A percentile compares a stretch with the other conserved stretches of the same genome.
These are phyloP conservation scores for Fraxinus platypoda DNA, from an alignment of 305 asterid species.

Conservation along the genomic window DNA sequence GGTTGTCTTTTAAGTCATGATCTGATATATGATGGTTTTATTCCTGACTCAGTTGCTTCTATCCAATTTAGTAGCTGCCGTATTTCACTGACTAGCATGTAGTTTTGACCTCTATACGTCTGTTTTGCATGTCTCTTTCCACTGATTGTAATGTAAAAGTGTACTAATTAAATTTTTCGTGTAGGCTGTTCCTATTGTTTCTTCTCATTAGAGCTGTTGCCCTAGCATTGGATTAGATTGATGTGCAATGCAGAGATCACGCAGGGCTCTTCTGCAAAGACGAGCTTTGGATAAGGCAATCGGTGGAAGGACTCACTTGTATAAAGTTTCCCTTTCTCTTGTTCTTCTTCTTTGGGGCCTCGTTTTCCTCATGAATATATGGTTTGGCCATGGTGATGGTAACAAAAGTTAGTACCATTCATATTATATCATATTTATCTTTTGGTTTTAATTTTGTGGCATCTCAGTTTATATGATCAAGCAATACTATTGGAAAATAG, in stretches of 20 bases:
- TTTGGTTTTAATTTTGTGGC: background rate
- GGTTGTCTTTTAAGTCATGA: background rate
- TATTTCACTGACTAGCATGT: background rate
- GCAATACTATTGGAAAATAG: background rate
- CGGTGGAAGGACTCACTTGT: conserved; percentile 47
- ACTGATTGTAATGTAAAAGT: background rate
- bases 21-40: background rate
- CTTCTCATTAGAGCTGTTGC: conserved; percentile 15
- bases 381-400: conserved; percentile 72
- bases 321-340: conserved; percentile 66
- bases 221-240: conserved; percentile 42
- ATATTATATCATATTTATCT: background rate
- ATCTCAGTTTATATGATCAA: background rate
- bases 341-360: conserved; percentile 66
- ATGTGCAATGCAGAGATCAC: conserved; percentile 95
- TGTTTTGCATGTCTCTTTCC: background rate
- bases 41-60: background rate
- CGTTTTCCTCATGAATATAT: conserved; percentile 66
- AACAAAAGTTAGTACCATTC: conserved; percentile 54
- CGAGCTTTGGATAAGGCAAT: conserved; percentile 67
- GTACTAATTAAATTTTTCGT: conserved; percentile 14
- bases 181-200: conserved; percentile 21
- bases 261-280: conserved; percentile 89
- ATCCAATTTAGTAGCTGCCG: background rate
- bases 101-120: background rate